Conservation (phyloP, 495 filamentous ascomycete genomes). For the Daldinia concentrica region DNA sequence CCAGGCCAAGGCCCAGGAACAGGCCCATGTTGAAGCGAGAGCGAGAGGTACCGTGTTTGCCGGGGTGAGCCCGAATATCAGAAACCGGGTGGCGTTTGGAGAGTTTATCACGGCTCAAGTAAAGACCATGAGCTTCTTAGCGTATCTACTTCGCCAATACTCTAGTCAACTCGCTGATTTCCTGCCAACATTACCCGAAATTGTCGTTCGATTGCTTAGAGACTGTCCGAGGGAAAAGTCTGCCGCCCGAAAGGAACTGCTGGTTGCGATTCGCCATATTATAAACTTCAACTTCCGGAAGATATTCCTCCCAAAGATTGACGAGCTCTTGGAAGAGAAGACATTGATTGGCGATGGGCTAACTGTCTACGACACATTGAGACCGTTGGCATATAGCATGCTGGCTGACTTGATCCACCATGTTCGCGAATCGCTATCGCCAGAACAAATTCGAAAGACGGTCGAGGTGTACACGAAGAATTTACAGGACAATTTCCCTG, state of each 20-base stretch:
- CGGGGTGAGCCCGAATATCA: slow-evolving; percentile 92
- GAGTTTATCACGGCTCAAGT: slow-evolving; percentile 98
- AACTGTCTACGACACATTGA: slow-evolving; percentile 95
- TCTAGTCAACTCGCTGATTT: slow-evolving; percentile 90
- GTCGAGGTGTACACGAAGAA: slow-evolving; percentile 98
- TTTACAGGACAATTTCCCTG: slow-evolving; percentile 93
- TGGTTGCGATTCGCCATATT: slow-evolving; percentile 97
- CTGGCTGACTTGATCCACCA: slow-evolving; percentile 98
- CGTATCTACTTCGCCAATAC: slow-evolving; percentile 90
- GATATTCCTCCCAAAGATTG: slow-evolving; percentile 94
- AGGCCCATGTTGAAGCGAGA: slow-evolving; percentile 85
- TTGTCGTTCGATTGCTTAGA: slow-evolving; percentile 89
- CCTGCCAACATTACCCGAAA: slow-evolving; percentile 83
- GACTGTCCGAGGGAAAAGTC: slow-evolving; percentile 96
- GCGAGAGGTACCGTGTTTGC: slow-evolving; percentile 82
- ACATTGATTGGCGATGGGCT: slow-evolving; percentile 95
- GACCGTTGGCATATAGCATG: slow-evolving; percentile 97
- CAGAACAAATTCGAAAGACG: slow-evolving; percentile 90
- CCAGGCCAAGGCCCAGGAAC: slow-evolving; percentile 92
- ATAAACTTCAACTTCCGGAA: slow-evolving; percentile 99
- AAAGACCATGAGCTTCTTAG: slow-evolving; percentile 99
- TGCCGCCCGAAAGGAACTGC: slow-evolving; percentile 88
- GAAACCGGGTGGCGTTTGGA: slow-evolving; percentile 92
- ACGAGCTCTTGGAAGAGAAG: slow-evolving; percentile 91
- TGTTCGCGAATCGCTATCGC: slow-evolving; percentile 82